phyloP scores from a whole-genome alignment of 148 eudicot species.

The Beta vulgaris region DNA sequence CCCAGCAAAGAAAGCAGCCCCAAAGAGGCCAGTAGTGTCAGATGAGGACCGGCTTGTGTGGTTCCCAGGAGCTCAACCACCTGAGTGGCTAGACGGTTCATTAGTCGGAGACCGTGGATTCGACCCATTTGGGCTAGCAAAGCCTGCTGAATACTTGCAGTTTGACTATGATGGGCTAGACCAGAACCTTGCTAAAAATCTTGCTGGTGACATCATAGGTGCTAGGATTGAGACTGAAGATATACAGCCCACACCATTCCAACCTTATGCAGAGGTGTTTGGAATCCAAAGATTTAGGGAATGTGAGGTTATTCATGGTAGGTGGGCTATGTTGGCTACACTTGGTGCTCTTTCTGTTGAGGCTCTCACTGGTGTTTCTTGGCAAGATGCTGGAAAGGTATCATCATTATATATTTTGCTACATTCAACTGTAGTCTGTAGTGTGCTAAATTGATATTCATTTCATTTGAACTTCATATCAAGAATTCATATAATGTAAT shows the following conservation, averaged over 20 bases:
- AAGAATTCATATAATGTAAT: neutral
- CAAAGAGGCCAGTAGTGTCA: slow-evolving; percentile 29
- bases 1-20: slow-evolving; percentile 40
- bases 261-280: slow-evolving; percentile 85
- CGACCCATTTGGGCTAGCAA: slow-evolving; percentile 85
- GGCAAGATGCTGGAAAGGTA: slow-evolving; percentile 99
- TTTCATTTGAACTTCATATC: no score
- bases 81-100: slow-evolving; percentile 72
- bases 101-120: slow-evolving; percentile 83
- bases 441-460: neutral
- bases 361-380: slow-evolving; percentile 85
- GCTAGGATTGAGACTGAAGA: slow-evolving; percentile 60
- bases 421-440: no score
- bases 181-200: slow-evolving; percentile 84
- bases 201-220: slow-evolving; percentile 68
- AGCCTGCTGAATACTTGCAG: slow-evolving; percentile 89
- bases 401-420: neutral
- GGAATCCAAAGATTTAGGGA: slow-evolving; percentile 90
- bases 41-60: slow-evolving; percentile 63
- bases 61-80: slow-evolving; percentile 81
- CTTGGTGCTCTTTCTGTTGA: slow-evolving; percentile 87
- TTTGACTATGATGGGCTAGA: slow-evolving; percentile 74
- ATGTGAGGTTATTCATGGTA: slow-evolving; percentile 84
- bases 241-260: slow-evolving; percentile 73
- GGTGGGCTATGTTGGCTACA: slow-evolving; percentile 95